Base-by-base conservation (phyloP, 768 basidiomycete genomes). In the Phylloporus sp. region DNA sequence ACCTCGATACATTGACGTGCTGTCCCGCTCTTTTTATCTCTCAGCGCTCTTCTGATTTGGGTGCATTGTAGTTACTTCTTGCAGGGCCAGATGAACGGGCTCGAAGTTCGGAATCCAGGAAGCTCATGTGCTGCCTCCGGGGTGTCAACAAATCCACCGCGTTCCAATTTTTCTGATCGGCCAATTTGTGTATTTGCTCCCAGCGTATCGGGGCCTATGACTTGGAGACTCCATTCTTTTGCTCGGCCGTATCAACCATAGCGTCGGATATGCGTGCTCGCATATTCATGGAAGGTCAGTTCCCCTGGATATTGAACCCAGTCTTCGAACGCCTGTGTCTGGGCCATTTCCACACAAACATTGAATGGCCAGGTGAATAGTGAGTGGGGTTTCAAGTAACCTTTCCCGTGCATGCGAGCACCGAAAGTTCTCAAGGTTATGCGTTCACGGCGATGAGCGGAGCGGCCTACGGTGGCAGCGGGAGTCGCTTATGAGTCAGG, bases 401-500 rank as follows among this genome's bases (percentile, higher is more conserved):
- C 16, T 40, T 24, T 40, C n/a, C n/a, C n/a, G n/a, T n/a, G n/a
- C n/a, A n/a, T 12, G 36, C 15, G 35, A 4, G 18, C 36, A 22
- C 20, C 22, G 9, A 40, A 12, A 24, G 4, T 10, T 10, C n/a
- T 34, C n/a, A n/a, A n/a, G 35, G 34, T 45, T 29, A 49, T 15
- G 36, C 20, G 42, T 29, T n/a, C 16, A 26, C 12, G 9, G 13
- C 41, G 48, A 57, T 57, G 51, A 35, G 47, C 27, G 52, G 47
- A 41, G 50, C 40, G 49, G 40, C 15, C 34, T 45, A n/a, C n/a
- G 31, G n/a, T 46, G 29, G 29, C 28, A 41, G 44, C 45, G 45
- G 54, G 29, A 50, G 23, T 49, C 50, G 59, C 50, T 54, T 64
- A 55, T 20, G 22, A 43, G 36, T 58, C 61, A 61, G 59, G 62